Percentiles rank a stretch among this genome's conserved stretches.
phyloP scores from a whole-genome alignment of 2,329 filamentous ascomycete genomes.

The Sporothrix pseudoabietina region DNA sequence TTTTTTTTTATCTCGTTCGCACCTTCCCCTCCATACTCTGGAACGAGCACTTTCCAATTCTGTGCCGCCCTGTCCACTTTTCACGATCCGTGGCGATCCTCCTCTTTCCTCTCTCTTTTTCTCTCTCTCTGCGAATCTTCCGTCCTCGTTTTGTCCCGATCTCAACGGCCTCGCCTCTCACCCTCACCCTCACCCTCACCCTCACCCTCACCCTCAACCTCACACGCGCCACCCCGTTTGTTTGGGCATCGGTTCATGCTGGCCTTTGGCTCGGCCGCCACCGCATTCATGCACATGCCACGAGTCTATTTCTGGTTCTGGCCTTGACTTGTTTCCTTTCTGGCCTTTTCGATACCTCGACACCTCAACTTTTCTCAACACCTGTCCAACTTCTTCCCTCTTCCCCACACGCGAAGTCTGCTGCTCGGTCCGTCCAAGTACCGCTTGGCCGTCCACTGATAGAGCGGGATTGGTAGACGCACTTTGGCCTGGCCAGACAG shows the following conservation, averaged over 20 bases:
- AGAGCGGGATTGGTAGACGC: slow-evolving; percentile 3
- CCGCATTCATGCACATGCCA: slow-evolving; percentile 46
- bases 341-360: slow-evolving; percentile 34
- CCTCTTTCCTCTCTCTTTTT: slow-evolving; percentile 7
- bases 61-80: slow-evolving; percentile 9
- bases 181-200: slow-evolving; percentile 35
- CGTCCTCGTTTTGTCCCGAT: not conserved
- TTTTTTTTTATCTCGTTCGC: slow-evolving; percentile 10
- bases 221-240: slow-evolving; percentile 44
- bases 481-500: not conserved
- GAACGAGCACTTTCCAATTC: not conserved
- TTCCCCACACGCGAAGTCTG: slow-evolving; percentile 36
- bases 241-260: slow-evolving; percentile 46
- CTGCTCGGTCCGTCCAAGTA: slow-evolving; percentile 47
- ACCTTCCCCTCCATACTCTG: slow-evolving; percentile 2
- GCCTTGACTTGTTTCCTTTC: slow-evolving; percentile 37
- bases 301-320: slow-evolving; percentile 20
- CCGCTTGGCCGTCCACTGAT: slow-evolving; percentile 37
- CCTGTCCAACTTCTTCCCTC: not conserved
- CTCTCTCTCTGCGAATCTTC: slow-evolving; percentile 25
- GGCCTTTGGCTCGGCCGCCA: slow-evolving; percentile 35
- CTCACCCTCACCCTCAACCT: slow-evolving; percentile 37
- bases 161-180: slow-evolving; percentile 18
- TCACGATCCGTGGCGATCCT: slow-evolving; percentile 14
- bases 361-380: not conserved